A percentile compares a stretch with the other conserved stretches of the same genome.
phyloP scores from a whole-genome alignment of 805 yeast genomes.

The Nakazawaea siamensis region DNA sequence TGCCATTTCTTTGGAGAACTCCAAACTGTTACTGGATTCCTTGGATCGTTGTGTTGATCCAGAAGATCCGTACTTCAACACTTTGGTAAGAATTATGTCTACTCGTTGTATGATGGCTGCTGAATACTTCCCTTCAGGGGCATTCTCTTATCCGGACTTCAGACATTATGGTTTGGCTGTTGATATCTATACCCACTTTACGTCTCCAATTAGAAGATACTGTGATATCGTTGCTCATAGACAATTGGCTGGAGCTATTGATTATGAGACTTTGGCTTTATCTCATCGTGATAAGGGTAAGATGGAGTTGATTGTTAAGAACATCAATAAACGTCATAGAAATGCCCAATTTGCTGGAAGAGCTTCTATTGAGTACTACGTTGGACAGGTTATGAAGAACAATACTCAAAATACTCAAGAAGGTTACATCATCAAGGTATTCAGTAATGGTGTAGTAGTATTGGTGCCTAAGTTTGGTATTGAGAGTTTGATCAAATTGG shows the following conservation, averaged over 20 bases:
- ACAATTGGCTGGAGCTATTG: conserved; percentile 97
- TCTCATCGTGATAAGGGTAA: conserved; percentile 81
- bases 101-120: conserved; percentile 99
- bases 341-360: conserved; percentile 99
- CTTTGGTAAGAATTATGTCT: conserved; percentile 90
- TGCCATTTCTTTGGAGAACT: conserved; percentile 72
- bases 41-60: conserved; percentile 82
- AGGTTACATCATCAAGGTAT: conserved; percentile 87
- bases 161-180: conserved; percentile 96
- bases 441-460: conserved; percentile 90
- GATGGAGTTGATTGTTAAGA: conserved; percentile 82
- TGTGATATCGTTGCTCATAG: conserved; percentile 98
- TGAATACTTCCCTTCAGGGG: conserved; percentile 90
- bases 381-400: conserved; percentile 93
- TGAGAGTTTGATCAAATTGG: conserved; percentile 84
- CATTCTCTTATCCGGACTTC: conserved; percentile 83
- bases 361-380: conserved; percentile 95
- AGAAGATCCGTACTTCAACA: conserved; percentile 84
- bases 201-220: conserved; percentile 96
- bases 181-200: conserved; percentile 95
- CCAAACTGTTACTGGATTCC: conserved; percentile 89
- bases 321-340: conserved; percentile 89
- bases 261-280: conserved; percentile 76
- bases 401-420: conserved; percentile 64
- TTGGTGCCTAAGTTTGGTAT: conserved; percentile 94